phyloP scores from a whole-genome alignment of 129 eudicot genomes.

The Flaveria sonorensis region DNA sequence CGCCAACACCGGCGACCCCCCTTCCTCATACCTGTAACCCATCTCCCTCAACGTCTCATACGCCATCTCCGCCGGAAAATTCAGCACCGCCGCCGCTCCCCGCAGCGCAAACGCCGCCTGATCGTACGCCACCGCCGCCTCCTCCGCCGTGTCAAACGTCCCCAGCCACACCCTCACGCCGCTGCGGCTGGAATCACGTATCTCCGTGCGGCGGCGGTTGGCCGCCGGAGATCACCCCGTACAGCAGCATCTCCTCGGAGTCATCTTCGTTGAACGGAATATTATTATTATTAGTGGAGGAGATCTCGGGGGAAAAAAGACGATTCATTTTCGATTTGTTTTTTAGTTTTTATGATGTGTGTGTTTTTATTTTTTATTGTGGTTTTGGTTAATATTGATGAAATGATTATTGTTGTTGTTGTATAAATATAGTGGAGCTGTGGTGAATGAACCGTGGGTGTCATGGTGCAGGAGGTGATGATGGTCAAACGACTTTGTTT shows the following conservation, averaged over 20 bases:
- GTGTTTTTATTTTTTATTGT: background rate
- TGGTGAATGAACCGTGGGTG: background rate
- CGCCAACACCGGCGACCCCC: conserved; percentile 46
- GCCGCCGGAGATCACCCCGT: conserved; percentile 26
- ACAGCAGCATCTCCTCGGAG: conserved; percentile 44
- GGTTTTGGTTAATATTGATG: background rate
- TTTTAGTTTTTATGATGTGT: background rate
- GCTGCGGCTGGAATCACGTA: conserved; percentile 45
- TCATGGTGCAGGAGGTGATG: conserved; percentile 18
- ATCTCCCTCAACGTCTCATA: conserved; percentile 39
- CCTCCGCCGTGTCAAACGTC: conserved; percentile 48
- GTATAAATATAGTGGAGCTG: conserved; percentile 3
- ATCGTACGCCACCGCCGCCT: conserved; percentile 48
- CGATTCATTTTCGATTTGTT: conserved; percentile 2
- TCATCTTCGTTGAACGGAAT: conserved; percentile 45
- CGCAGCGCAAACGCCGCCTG: conserved; percentile 44
- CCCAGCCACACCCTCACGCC: conserved; percentile 48
- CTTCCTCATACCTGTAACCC: conserved; percentile 37
- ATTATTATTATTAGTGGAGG: background rate
- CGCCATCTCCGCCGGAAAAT: conserved; percentile 35
- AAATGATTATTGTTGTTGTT: background rate
- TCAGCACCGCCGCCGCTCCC: conserved; percentile 34
- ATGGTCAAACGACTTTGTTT: conserved; percentile 29
- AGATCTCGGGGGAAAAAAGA: background rate
- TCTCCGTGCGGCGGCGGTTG: conserved; percentile 25